A percentile compares a stretch with the other conserved stretches of the same genome.
These are phyloP conservation scores for Macadamia tetraphylla DNA, from an alignment of 164 flowering plant genomes.

Conservation along the genomic window DNA sequence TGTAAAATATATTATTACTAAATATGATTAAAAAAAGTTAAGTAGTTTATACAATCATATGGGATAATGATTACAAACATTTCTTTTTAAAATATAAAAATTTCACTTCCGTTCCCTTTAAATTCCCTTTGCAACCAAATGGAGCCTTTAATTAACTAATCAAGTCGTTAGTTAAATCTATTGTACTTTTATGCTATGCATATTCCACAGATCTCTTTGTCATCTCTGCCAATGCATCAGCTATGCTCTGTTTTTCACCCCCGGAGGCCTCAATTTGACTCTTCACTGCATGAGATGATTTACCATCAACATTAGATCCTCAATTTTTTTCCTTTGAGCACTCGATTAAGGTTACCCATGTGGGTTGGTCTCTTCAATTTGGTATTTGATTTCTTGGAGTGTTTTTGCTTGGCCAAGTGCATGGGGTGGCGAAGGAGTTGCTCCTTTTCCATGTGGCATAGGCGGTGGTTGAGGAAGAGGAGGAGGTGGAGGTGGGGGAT, in stretches of 20 bases:
- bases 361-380: constrained; percentile 57
- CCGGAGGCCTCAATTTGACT: constrained; percentile 22
- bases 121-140: too few species aligned
- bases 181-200: too few species aligned
- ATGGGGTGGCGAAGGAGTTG: constrained; percentile 55
- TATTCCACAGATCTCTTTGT: constrained; percentile 51
- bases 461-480: constrained; percentile 20
- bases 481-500: constrained; percentile 20
- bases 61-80: too few species aligned
- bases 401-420: constrained; percentile 34
- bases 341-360: constrained; percentile 66
- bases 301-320: constrained; percentile 43
- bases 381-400: constrained; percentile 44
- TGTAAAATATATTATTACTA: too few species aligned
- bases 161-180: too few species aligned
- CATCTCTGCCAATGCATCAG: constrained; percentile 91
- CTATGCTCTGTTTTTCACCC: constrained; percentile 71
- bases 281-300: constrained; percentile 38
- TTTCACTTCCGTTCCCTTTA: too few species aligned
- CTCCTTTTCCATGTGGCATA: constrained; percentile 19
- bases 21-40: too few species aligned
- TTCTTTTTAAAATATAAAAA: too few species aligned
- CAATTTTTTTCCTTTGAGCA: constrained; percentile 74
- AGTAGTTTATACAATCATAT: too few species aligned
- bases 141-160: too few species aligned